phyloP scores from a whole-genome alignment of 345 rosid genomes.

The Isatis tinctoria region DNA sequence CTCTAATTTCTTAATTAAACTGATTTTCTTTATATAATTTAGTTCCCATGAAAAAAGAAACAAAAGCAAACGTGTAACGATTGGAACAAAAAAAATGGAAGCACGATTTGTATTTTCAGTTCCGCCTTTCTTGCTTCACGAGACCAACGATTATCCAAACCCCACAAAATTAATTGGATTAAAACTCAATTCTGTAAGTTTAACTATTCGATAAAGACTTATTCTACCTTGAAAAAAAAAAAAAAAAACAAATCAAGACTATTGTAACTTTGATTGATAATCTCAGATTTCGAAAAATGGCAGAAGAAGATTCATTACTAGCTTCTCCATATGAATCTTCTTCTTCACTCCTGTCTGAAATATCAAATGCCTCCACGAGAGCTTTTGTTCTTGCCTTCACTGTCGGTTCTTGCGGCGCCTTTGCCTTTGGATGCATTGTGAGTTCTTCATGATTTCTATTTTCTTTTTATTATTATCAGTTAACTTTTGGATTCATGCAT shows the following conservation, averaged over 20 bases:
- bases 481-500: not conserved
- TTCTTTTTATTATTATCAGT: not conserved
- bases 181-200: not conserved
- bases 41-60: not conserved
- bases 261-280: not conserved
- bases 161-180: not conserved
- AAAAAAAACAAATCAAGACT: not conserved
- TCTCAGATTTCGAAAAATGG: not conserved
- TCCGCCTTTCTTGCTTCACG: conserved; percentile 14
- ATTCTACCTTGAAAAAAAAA: not conserved
- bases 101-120: conserved; percentile 1
- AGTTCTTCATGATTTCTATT: not conserved
- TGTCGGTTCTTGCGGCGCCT: conserved; percentile 24
- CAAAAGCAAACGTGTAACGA: not conserved
- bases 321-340: not conserved
- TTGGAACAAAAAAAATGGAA: not conserved
- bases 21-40: too few relatives aligned
- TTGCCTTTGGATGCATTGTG: conserved; percentile 30
- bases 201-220: not conserved
- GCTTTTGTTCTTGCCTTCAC: conserved; percentile 31
- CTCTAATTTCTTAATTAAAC: not conserved
- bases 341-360: conserved; percentile 17
- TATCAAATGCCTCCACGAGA: conserved; percentile 24
- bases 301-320: not conserved
- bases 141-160: not conserved